Conservation (phyloP, 345 rosid species). For the Gynandropsis gynandra region DNA sequence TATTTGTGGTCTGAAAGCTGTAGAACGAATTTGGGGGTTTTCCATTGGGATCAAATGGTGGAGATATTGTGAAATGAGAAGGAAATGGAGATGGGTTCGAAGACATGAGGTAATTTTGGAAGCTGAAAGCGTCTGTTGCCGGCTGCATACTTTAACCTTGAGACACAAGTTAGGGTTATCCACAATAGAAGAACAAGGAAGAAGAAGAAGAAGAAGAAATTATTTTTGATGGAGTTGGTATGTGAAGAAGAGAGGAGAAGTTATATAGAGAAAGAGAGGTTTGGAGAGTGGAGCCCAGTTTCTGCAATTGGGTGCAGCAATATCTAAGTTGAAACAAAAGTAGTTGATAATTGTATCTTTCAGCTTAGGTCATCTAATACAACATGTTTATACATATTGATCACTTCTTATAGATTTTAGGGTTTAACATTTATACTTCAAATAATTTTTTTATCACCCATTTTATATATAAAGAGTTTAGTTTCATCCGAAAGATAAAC, state of each 20-base stretch:
- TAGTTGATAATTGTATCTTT: too few relatives aligned
- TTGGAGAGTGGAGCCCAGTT: slow-evolving; percentile 32
- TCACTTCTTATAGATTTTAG: too few relatives aligned
- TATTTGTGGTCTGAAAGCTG: slow-evolving; percentile 27
- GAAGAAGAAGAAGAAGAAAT: not conserved
- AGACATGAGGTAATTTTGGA: slow-evolving; percentile 34
- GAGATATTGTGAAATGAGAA: slow-evolving; percentile 25
- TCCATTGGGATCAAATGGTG: slow-evolving; percentile 29
- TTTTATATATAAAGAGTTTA: too few relatives aligned
- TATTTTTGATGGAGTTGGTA: slow-evolving; percentile 16
- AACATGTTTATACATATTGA: too few relatives aligned
- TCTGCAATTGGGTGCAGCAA: slow-evolving; percentile 26
- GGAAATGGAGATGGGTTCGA: slow-evolving; percentile 40
- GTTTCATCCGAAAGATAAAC: too few relatives aligned
- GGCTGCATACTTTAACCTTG: slow-evolving; percentile 18
- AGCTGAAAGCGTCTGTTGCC: slow-evolving; percentile 46
- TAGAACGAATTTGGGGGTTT: slow-evolving; percentile 29
- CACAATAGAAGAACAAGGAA: not conserved
- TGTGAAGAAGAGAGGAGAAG: slow-evolving; percentile 23
- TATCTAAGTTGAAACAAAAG: too few relatives aligned
- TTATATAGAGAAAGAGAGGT: slow-evolving; percentile 46
- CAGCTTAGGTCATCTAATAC: too few relatives aligned
- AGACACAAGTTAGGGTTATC: not conserved
- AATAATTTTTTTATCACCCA: too few relatives aligned
- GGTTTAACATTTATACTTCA: too few relatives aligned